Evolutionary conservation across 2,329 filamentous ascomycete genomes (phyloP).

Genomic region (Penicillium frequentans): DNA sequence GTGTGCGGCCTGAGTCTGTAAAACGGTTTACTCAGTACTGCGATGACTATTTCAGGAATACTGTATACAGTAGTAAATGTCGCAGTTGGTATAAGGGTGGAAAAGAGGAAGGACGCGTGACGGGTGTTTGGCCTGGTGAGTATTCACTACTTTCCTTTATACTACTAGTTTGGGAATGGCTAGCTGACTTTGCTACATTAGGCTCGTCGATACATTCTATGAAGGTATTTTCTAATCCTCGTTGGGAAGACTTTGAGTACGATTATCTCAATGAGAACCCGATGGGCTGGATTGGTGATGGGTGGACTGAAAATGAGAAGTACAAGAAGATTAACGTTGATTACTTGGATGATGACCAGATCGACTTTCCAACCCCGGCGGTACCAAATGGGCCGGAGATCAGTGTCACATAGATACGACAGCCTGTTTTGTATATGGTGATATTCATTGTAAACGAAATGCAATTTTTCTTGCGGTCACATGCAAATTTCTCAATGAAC

Average conservation of each 20-base stretch:
- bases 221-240: constrained; percentile 33
- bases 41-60: constrained; percentile 36
- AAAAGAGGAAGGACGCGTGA: constrained; percentile 30
- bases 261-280: constrained; percentile 36
- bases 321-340: constrained; percentile 31
- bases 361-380: constrained; percentile 30
- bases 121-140: constrained; percentile 38
- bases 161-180: not conserved
- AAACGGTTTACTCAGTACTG: constrained; percentile 30
- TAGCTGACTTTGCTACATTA: constrained; percentile 6
- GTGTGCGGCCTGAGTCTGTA: constrained; percentile 27
- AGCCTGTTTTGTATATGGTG: no score
- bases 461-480: not conserved
- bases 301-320: constrained; percentile 36
- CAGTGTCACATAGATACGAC: not conserved
- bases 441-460: no score
- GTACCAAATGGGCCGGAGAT: not conserved
- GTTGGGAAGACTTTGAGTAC: constrained; percentile 43
- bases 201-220: constrained; percentile 40
- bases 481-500: not conserved
- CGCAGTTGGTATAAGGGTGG: constrained; percentile 43
- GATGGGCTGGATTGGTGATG: constrained; percentile 35
- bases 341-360: constrained; percentile 37
- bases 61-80: constrained; percentile 37
- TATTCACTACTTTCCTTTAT: not conserved